Base-by-base conservation (phyloP, 179 eudicot genomes). In the Silene vulgaris region DNA sequence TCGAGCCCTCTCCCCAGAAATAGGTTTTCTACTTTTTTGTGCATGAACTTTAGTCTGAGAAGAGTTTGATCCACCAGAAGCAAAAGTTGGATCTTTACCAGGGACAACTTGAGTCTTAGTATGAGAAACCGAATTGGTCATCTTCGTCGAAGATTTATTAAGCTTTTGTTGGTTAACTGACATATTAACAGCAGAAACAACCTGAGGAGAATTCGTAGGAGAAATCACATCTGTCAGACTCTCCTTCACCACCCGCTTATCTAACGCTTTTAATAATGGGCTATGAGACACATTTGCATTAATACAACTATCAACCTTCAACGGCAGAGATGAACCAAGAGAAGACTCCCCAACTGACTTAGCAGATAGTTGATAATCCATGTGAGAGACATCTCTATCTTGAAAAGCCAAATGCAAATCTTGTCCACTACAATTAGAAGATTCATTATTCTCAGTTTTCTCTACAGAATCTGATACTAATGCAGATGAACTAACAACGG, bases 1-100 rank as follows among this genome's bases (percentile, higher is more conserved):
- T 80, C 85, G 89, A 30, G 73, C 77, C 80, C 77, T 86, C 77
- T 90, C 95, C 32, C 68, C 90, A 32, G 89, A 82, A 63, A 81
- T 75, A 80, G 75, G 45, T 29, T 77, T 75, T 84, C 77, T 88
- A 59, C 61, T 86, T 77, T 81, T 86, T 57, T 86, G 88, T 48
- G 16, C 70, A 73, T 79, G 75, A 69, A 71, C 77, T 66, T 83
- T 89, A 79, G 67, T 80, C 65, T 76, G 82, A 78, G 82, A 80
- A 80, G 79, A 28, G 65, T 75, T 77, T 43, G 80, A 80, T 50
- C 79, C 61, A 74, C 89, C 91, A 79, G 84, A 72, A 59, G 75
- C 65, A 65, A 74, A 12, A 74, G 21, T 77, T 29, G 62, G 23
- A 61, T 73, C 78, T 73, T 79, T 91, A 43, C 23, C 74, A 48